Percentiles rank a stretch among this genome's conserved stretches.
Evolutionary conservation across 495 filamentous ascomycete genomes (phyloP).

Genomic region (Cercophora newfieldiana): DNA sequence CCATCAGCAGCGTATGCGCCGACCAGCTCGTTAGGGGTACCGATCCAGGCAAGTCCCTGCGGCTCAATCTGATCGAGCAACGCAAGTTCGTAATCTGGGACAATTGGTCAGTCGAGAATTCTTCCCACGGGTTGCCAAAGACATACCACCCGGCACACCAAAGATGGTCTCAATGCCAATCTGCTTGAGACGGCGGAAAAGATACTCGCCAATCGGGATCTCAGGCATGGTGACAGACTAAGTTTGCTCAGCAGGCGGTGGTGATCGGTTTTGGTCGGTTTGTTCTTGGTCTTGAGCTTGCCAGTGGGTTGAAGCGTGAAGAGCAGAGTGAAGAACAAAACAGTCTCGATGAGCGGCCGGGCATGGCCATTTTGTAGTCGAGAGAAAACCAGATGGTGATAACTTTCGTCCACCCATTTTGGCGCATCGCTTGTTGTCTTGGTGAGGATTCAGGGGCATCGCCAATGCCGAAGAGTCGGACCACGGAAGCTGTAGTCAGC

Average conservation of each 20-base stretch:
- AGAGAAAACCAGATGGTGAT: neutral
- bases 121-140: neutral
- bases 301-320: neutral
- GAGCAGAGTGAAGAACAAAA: neutral
- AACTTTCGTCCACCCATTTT: neutral
- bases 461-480: neutral
- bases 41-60: slow-evolving; percentile 62
- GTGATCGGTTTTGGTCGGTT: too few species aligned
- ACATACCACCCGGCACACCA: slow-evolving; percentile 60
- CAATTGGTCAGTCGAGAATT: neutral
- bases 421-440: neutral
- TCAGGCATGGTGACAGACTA: slow-evolving; percentile 23
- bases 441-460: neutral
- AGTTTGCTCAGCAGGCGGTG: neutral
- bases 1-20: slow-evolving; percentile 69
- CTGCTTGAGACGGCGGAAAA: slow-evolving; percentile 63
- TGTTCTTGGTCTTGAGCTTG: too few species aligned
- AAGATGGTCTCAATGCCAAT: slow-evolving; percentile 62
- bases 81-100: slow-evolving; percentile 49
- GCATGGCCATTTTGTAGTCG: neutral
- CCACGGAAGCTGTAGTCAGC: neutral
- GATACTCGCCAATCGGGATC: slow-evolving; percentile 52
- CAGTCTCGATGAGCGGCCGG: neutral
- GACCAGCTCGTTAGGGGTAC: slow-evolving; percentile 64
- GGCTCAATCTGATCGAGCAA: slow-evolving; percentile 64